Evolutionary conservation across 371 early-diverging fungal species (phyloP), one percentile per base, ranked within the genome.

Genomic region (Mortierella polycephala): DNA sequence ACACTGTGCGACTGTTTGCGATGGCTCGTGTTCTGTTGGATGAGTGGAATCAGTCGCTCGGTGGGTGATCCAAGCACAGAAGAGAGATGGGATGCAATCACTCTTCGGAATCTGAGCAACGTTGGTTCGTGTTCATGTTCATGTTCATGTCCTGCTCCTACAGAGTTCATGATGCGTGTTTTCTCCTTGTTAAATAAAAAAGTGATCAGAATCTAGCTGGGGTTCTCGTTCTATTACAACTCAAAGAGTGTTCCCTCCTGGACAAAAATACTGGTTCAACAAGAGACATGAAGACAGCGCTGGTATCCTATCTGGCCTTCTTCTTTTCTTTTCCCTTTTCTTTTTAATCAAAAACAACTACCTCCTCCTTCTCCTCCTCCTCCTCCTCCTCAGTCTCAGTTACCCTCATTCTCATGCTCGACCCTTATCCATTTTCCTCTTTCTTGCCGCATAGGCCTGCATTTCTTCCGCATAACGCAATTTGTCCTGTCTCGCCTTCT

Each of bases 381-480:
- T 30, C 1, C 30, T 30, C 30, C 4, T 30, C 30, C 30, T 30
- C 30, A 30, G 30, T 4, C 30, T 30, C 30, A 30, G 30, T 30
- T 30, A 2, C 30, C 30, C 4, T 30, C 30, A 30, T 30, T 47
- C n/a, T 62, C 50, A 65, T 40, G 61, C 41, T n/a, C 69, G 64
- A 18, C 63, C 55, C 49, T 73, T 73, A 60, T 46, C 63, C 59
- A n/a, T 30, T 20, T 60, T 57, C 4, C 74, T 69, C 44, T 75
- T 84, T 65, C 21, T 75, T 18, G 70, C 75, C 30, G 75, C 61
- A 55, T 91, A 92, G 10, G 74, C 83, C 56, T 87, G 84, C 81
- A 90, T 86, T 71, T 93, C 92, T 40, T 85, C 83, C 12, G 91
- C 92, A 75, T 93, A 93, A 5, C 94, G 84, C 23, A 83, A 88